Conservation (phyloP, 2,329 filamentous ascomycete genomes). For the Tolypocladium guangdongense region DNA sequence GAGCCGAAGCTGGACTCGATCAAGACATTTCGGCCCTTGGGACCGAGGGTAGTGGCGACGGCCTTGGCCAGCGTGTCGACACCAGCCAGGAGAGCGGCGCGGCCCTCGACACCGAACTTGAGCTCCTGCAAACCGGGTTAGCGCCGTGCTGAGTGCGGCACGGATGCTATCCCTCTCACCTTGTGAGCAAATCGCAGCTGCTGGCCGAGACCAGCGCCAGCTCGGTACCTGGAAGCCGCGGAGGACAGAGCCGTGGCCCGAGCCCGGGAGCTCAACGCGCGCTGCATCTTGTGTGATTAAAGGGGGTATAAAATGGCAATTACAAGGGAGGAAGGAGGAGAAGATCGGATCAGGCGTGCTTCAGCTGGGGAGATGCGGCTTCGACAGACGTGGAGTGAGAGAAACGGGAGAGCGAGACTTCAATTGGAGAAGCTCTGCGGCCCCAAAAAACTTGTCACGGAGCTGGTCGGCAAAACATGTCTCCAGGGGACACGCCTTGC, state of each 20-base stretch:
- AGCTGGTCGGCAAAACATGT: constrained; percentile 27
- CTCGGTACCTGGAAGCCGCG: constrained; percentile 53
- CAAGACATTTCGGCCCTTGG: constrained; percentile 95
- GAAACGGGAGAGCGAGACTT: constrained; percentile 3
- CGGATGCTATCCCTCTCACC: constrained; percentile 38
- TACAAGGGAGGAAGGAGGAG: constrained; percentile 8
- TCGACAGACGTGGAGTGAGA: neutral
- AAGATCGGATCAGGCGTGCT: neutral
- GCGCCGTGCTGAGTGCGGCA: neutral
- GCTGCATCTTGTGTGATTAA: constrained; percentile 68
- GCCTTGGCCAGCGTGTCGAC: constrained; percentile 95
- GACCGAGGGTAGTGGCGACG: constrained; percentile 89
- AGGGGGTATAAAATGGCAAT: constrained; percentile 12
- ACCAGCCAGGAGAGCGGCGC: constrained; percentile 80
- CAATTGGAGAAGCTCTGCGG: constrained; percentile 8
- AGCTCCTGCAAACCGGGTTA: constrained; percentile 54
- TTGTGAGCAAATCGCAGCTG: constrained; percentile 97
- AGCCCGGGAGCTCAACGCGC: constrained; percentile 73
- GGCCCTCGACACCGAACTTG: constrained; percentile 94
- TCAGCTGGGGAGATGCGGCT: constrained; percentile 4
- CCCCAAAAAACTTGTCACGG: constrained; percentile 31
- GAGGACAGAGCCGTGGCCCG: constrained; percentile 71
- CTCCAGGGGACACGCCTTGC: constrained; percentile 19
- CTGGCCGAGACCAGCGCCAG: constrained; percentile 58
- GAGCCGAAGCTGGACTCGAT: constrained; percentile 98